Conservation (phyloP, 1,284 basidiomycete species). For the Ceratobasidium sp. region DNA sequence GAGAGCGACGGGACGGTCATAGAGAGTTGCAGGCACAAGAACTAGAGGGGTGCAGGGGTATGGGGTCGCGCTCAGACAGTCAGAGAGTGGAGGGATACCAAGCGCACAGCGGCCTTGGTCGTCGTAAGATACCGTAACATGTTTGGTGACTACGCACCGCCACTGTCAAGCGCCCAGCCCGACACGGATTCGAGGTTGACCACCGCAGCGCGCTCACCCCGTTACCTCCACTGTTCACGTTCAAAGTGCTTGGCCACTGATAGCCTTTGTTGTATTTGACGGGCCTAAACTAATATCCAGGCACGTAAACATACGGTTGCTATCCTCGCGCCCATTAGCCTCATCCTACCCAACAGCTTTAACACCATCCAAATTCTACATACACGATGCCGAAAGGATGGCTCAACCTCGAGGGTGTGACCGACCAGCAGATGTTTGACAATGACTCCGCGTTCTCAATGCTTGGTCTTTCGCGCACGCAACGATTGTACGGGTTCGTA, state of each 20-base stretch:
- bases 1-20: not conserved
- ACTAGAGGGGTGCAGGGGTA: not conserved
- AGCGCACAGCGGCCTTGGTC: not conserved
- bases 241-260: not conserved
- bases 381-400: slow-evolving; percentile 47
- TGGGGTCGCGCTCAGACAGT: too few relatives aligned
- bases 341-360: not conserved
- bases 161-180: slow-evolving; percentile 28
- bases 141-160: slow-evolving; percentile 14
- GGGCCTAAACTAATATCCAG: not conserved
- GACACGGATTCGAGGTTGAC: slow-evolving; percentile 14
- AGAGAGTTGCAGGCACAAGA: not conserved
- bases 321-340: not conserved
- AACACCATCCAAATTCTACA: not conserved
- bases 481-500: slow-evolving; percentile 84
- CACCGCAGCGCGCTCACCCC: slow-evolving; percentile 31
- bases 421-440: slow-evolving; percentile 81
- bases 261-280: not conserved
- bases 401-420: slow-evolving; percentile 55
- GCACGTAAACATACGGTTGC: slow-evolving; percentile 1
- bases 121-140: slow-evolving; percentile 25
- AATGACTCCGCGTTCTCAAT: slow-evolving; percentile 85
- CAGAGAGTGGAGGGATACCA: too few relatives aligned
- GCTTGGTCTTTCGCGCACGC: slow-evolving; percentile 78
- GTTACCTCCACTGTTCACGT: not conserved